Evolutionary conservation across 192 early-diverging fungal species (phyloP), one percentile per base, ranked within the genome.

Genomic region (Coemansia sp.): DNA sequence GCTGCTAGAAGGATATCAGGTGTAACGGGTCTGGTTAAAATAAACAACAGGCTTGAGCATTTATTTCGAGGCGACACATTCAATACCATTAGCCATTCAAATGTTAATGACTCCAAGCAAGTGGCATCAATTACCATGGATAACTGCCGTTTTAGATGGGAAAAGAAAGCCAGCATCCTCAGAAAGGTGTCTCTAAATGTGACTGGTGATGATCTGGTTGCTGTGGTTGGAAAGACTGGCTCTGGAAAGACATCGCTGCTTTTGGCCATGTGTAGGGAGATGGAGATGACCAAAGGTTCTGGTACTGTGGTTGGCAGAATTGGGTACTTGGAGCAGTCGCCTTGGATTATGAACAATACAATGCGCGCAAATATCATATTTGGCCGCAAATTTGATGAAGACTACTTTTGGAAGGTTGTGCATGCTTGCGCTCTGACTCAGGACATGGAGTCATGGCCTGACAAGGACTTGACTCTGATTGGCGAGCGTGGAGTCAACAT

Each of bases 241-340:
- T 74, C 81, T 21, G 92, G 92, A 43, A 95, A 95, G 58, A 87
- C 86, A 0, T 87, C 89, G 0, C 71, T 95, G 6, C 65, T 95
- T 0, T 86, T 84, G 38, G 86, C 89, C 10, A 64, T 95, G 37
- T 79, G 93, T 18, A 88, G 92, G 10, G 91, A 93, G 60, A 87
- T 90, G 80, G 83, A 74, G 46, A 73, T 79, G 29, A 53, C 60
- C 4, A 35, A 53, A 19, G 60, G 60, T 3, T 6, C 60, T n/a
- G 81, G 90, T 4, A 53, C 65, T 3, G 72, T 89, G 15, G 80
- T 83, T 22, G 88, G 88, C 7, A 74, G 72, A 7, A 73, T 94
- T 15, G 87, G 87, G 9, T 95, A 93, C 66, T 83, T 82, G 15
- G 81, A 91, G 12, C 93, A 93, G 46, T 83, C 82, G 6, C 83